Base-by-base conservation (phyloP, 495 filamentous ascomycete genomes). In the Hyaloscypha variabilis region DNA sequence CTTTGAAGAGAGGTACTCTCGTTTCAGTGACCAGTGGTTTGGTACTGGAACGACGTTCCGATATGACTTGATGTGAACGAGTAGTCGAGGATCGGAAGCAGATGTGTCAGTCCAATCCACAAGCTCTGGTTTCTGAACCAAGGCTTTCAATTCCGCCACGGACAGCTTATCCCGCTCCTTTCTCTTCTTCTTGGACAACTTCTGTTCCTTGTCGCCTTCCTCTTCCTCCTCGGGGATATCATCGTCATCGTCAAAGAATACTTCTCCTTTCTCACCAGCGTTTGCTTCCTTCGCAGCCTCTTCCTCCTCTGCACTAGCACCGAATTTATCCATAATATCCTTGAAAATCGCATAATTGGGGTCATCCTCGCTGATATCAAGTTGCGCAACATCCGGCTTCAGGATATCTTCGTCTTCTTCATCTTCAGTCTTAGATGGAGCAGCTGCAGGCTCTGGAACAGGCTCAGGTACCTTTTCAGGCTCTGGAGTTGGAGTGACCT, bases 51-150 rank as follows among this genome's bases (percentile, higher is more conserved):
- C 93, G 36, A 97, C 92, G 76, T 99, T 99, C 54, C 94, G 88
- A 77, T 96, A 90, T 5, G 91, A 89, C 76, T 98, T 99, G 78
- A 99, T 91, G 67, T 95, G 91, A 25, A 98, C 91, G 8, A 98
- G 85, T 56, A 98, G 82, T 51, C 90, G 87, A 25, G 95, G 95
- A 74, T 98, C 95, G 49, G 89, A 83, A 2, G 94, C 92, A n/a
- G 91, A 95, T 23, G 91, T 91, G 73, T 99, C 95, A 51, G 94
- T 96, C 95, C 94, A 97, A 71, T 98, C 95, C 2, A 99, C 95
- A 0, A 94, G 88, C 75, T 99, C 95, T 10, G 95, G 95, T 69
- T 93, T 95, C 69, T 84, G 83, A 53, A 97, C 95, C 61, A 97
- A 78, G 26, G 94, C 91, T 77, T 98, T 98, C 54, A 99, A 84